Evolutionary conservation across 345 rosid genomes (phyloP).

Genomic region (Eucalyptus microcorys): DNA sequence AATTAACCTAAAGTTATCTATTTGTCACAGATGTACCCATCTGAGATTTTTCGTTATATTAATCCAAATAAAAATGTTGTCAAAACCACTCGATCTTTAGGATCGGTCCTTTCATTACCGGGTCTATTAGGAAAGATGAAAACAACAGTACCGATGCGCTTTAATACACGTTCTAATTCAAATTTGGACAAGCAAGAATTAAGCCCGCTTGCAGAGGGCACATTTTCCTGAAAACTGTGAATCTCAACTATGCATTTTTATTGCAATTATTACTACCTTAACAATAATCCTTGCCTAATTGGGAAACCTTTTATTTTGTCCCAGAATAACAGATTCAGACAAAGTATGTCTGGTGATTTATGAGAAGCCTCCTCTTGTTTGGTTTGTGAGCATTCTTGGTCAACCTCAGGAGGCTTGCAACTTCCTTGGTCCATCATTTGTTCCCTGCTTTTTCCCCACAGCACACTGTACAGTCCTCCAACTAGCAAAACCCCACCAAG

Average conservation of each 20-base stretch:
- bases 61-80: no score
- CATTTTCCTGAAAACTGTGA: not conserved
- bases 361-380: not conserved
- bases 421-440: not conserved
- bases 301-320: not conserved
- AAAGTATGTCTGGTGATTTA: not conserved
- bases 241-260: not conserved
- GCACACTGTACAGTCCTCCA: constrained; percentile 66
- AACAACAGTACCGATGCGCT: not conserved
- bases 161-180: not conserved
- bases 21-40: no score
- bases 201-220: not conserved
- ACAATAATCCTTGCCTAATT: not conserved
- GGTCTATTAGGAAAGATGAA: not conserved
- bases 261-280: not conserved
- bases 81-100: not conserved
- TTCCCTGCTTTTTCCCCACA: constrained; percentile 85
- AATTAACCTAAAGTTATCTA: no score
- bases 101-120: not conserved
- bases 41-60: no score
- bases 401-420: not conserved
- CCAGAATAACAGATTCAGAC: not conserved
- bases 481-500: constrained; percentile 63
- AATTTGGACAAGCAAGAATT: not conserved
- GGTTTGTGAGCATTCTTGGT: not conserved